Evolutionary conservation across 148 eudicot species (phyloP).

Genomic region (Talinum fruticosum): DNA sequence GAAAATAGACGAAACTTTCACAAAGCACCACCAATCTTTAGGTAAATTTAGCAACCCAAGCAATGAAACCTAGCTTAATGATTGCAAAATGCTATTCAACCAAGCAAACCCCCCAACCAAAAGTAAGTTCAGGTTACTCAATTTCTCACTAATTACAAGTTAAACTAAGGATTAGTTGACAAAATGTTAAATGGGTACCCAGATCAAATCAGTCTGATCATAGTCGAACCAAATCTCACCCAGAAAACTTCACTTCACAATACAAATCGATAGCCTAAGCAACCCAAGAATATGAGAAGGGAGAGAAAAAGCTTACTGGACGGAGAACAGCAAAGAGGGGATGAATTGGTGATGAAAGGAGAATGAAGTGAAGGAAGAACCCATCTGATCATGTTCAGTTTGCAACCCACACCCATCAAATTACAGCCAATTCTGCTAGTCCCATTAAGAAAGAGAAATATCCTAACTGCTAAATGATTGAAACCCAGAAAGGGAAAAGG

Average conservation of each 20-base stretch:
- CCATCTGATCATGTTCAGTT: conserved; percentile 62
- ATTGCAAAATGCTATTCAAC: neutral
- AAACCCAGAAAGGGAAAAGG: neutral
- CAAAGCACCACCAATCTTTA: neutral
- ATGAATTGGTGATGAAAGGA: conserved; percentile 41
- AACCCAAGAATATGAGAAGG: neutral
- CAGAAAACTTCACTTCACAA: neutral
- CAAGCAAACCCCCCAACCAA: neutral
- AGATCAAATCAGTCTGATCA: neutral
- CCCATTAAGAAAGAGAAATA: conserved; percentile 28
- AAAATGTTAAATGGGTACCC: neutral
- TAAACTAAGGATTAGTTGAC: neutral
- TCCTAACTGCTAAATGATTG: neutral
- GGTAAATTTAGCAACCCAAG: too few species aligned
- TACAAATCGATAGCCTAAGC: neutral
- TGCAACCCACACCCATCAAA: conserved; percentile 50
- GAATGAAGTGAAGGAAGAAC: conserved; percentile 56
- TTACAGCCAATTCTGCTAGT: neutral
- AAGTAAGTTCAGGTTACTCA: neutral
- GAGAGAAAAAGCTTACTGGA: conserved; percentile 36
- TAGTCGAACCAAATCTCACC: neutral
- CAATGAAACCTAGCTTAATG: neutral
- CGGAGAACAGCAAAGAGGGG: conserved; percentile 46
- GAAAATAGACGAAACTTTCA: neutral
- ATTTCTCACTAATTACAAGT: neutral